Evolutionary conservation across 768 basidiomycete genomes (phyloP).

Genomic region (Grammothele lineata): DNA sequence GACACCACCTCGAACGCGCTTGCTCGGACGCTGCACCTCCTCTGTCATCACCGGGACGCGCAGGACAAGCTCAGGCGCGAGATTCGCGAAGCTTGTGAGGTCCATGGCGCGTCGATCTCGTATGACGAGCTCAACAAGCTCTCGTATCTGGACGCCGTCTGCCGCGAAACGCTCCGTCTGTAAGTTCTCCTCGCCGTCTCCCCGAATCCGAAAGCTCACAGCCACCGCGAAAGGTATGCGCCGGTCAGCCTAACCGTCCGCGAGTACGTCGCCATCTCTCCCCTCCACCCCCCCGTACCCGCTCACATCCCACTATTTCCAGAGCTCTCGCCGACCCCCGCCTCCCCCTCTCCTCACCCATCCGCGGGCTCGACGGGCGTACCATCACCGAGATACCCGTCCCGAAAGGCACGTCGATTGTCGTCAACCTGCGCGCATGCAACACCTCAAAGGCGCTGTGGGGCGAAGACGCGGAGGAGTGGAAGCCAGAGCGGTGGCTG

Average conservation of each 20-base stretch:
- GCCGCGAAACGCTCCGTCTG: constrained; percentile 21
- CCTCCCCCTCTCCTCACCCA: constrained; percentile 47
- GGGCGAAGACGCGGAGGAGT: constrained; percentile 31
- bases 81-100: constrained; percentile 2
- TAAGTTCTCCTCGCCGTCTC: constrained; percentile 4
- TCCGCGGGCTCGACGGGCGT: constrained; percentile 36
- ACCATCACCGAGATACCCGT: constrained; percentile 36
- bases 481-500: constrained; percentile 35
- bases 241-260: too few relatives aligned
- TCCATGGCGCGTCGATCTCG: too few relatives aligned
- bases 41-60: constrained; percentile 17
- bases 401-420: constrained; percentile 41
- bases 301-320: too few relatives aligned
- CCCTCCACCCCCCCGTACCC: too few relatives aligned
- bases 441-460: constrained; percentile 47
- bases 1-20: constrained; percentile 25
- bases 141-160: constrained; percentile 25
- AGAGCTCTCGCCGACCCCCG: constrained; percentile 39
- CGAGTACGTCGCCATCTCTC: too few relatives aligned
- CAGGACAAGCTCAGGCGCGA: constrained; percentile 22
- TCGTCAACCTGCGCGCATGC: constrained; percentile 37
- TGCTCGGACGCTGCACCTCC: constrained; percentile 18
- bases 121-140: constrained; percentile 2
- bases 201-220: too few relatives aligned
- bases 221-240: too few relatives aligned